Conservation (phyloP, 2,329 filamentous ascomycete genomes). For the Talaromyces pinophilus region DNA sequence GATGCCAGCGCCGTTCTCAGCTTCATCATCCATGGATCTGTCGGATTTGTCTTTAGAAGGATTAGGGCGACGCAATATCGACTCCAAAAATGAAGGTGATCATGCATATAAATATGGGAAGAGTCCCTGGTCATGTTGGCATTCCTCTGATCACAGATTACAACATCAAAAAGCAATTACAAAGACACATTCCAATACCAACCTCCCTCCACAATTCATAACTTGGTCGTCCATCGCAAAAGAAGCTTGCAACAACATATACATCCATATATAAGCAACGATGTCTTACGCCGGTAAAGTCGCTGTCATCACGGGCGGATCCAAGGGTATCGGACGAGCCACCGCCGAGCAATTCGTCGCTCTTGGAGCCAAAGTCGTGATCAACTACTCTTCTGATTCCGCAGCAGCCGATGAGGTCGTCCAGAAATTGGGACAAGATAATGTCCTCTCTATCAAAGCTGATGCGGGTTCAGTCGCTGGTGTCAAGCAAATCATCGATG, state of each 20-base stretch:
- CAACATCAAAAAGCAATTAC: neutral
- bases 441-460: conserved; percentile 58
- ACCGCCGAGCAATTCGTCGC: conserved; percentile 41
- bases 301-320: conserved; percentile 45
- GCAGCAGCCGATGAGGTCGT: conserved; percentile 58
- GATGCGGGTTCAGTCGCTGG: conserved; percentile 53
- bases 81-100: too few relatives aligned
- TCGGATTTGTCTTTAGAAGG: neutral
- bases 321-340: conserved; percentile 45
- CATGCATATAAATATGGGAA: neutral
- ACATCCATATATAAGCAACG: neutral
- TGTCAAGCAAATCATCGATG: conserved; percentile 53
- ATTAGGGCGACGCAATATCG: neutral
- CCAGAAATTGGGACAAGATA: conserved; percentile 46
- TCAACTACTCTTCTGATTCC: conserved; percentile 61
- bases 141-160: neutral
- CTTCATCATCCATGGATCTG: neutral
- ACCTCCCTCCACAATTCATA: too few relatives aligned
- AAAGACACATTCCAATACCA: neutral
- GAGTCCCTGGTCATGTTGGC: neutral
- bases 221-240: neutral
- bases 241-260: neutral
- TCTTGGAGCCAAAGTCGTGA: conserved; percentile 48
- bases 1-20: neutral
- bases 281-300: conserved; percentile 36